Evolutionary conservation across 345 rosid genomes (phyloP), one percentile per base, ranked within the genome.

Genomic region (Heritiera littoralis): DNA sequence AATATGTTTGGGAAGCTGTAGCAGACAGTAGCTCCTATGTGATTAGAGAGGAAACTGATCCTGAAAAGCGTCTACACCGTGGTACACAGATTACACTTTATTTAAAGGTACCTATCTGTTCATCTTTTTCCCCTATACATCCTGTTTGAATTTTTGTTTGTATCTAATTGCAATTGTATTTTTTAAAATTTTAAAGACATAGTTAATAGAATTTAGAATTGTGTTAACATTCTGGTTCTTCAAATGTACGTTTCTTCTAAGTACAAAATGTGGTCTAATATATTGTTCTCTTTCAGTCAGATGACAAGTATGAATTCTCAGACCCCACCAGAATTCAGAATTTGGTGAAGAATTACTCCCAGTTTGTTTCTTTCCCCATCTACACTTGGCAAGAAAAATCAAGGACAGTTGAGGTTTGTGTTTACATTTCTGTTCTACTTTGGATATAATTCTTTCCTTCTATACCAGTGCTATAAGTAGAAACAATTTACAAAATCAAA

Each of bases 311-410:
- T 5, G 98, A 95, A 76, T 92, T 93, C 78, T 84, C 97, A 2
- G 98, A 95, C 77, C 87, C 97, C 9, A 61, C 81, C 15, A 90
- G 87, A 79, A 87, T 95, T 81, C 94, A 95, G 91, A 85, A 83
- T 77, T 88, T 95, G 81, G 98, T 95, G 58, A 95, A 95, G 86
- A 93, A 95, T 79, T 95, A 95, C 75, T 95, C 98, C 32, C 98
- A 95, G 81, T 95, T 95, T 51, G 98, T 95, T 85, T 92, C 98
- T 66, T 95, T 95, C 87, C 88, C 98, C 69, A 92, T 95, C 85
- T 95, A 90, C 81, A 93, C 98, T 9, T 95, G 98, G 98, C 92
- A 83, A 77, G 98, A 95, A 78, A 93, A 95, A 81, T 93, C 98
- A 59, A 89, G 91, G 80, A 93, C 98, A 41, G 67, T 95, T 69